Evolutionary conservation across 352 stramenopile species (phyloP).

Genomic region (Pythium guiyangense): DNA sequence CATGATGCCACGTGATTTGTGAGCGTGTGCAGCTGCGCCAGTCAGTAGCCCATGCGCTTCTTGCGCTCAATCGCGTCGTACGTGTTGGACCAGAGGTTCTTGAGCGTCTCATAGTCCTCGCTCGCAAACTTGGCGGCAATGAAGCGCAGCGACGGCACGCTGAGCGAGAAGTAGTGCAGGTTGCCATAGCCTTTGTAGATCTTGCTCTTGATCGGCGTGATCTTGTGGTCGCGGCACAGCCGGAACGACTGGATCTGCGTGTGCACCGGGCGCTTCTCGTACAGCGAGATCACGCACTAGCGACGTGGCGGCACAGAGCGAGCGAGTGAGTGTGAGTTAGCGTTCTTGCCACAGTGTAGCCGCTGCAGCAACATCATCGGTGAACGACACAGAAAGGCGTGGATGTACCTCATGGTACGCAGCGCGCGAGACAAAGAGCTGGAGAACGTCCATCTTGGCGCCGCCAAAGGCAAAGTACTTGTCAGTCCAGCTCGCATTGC

Average conservation of each 20-base stretch:
- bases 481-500: constrained; percentile 67
- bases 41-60: constrained; percentile 59
- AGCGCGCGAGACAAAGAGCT: constrained; percentile 79
- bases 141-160: constrained; percentile 75
- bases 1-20: no score
- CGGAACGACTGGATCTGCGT: constrained; percentile 85
- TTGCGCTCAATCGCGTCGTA: constrained; percentile 82
- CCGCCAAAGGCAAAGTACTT: constrained; percentile 84
- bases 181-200: constrained; percentile 88
- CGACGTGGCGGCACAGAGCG: no score
- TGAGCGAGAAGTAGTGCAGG: constrained; percentile 81
- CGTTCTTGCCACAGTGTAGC: no score
- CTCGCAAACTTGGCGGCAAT: constrained; percentile 81
- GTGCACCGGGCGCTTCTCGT: constrained; percentile 78
- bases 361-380: no score
- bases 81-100: constrained; percentile 77
- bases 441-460: constrained; percentile 76
- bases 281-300: constrained; percentile 79
- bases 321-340: no score
- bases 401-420: constrained; percentile 68
- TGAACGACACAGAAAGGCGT: neutral
- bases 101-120: constrained; percentile 78
- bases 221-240: constrained; percentile 78
- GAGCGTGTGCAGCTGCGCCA: no score
- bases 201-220: constrained; percentile 83